phyloP scores from a whole-genome alignment of 306 rosid genomes.

The Sechiopsis laciniata region DNA sequence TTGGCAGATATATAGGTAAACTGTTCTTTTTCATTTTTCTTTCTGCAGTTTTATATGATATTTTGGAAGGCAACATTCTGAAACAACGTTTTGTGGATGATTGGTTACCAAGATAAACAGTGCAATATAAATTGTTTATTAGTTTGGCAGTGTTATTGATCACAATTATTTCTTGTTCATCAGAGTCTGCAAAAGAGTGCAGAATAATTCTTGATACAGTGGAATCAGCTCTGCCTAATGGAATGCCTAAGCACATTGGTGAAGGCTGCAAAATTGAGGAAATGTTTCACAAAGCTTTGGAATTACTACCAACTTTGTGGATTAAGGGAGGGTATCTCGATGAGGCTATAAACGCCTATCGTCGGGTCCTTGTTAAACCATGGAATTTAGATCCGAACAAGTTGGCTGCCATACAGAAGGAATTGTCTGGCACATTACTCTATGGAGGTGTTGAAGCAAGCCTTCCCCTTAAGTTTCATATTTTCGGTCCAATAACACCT shows the following conservation, averaged over 20 bases:
- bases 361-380: constrained; percentile 62
- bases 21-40: constrained; percentile 21
- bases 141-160: neutral
- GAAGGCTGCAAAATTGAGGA: constrained; percentile 84
- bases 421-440: constrained; percentile 59
- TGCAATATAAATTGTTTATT: neutral
- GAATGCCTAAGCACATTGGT: constrained; percentile 55
- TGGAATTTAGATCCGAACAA: constrained; percentile 69
- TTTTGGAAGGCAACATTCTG: neutral
- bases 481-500: constrained; percentile 46
- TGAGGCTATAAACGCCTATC: constrained; percentile 64
- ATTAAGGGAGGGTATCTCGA: constrained; percentile 62
- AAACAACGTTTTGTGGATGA: neutral
- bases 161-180: constrained; percentile 27
- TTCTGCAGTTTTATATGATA: neutral
- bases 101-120: constrained; percentile 4
- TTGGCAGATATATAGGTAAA: constrained; percentile 56
- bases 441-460: constrained; percentile 72
- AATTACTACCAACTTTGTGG: constrained; percentile 79
- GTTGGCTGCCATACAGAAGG: constrained; percentile 62
- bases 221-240: constrained; percentile 70
- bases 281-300: constrained; percentile 71
- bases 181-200: constrained; percentile 88
- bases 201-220: constrained; percentile 70
- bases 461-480: constrained; percentile 50